Percentiles rank a stretch among this genome's conserved stretches.
Conservation (phyloP, 352 stramenopile genomes). For the Phytophthora megakarya region DNA sequence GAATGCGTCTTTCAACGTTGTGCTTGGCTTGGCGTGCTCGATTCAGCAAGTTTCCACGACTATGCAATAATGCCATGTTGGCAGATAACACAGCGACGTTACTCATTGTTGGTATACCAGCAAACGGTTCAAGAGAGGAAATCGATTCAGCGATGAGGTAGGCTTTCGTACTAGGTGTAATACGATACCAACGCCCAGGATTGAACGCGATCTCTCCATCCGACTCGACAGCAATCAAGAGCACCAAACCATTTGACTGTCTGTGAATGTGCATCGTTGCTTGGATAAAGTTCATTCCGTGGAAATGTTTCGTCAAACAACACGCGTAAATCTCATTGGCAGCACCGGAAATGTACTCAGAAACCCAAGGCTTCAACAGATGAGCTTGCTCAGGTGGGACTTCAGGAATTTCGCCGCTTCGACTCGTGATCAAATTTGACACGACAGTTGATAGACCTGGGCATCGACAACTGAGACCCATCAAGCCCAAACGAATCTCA, state of each 20-base stretch:
- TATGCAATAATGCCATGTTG: conserved; percentile 41
- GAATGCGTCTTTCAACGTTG: conserved; percentile 73
- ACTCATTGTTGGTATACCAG: conserved; percentile 30
- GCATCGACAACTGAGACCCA: conserved; percentile 86
- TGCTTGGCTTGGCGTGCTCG: conserved; percentile 69
- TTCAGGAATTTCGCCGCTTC: conserved; percentile 49
- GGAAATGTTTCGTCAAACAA: conserved; percentile 52
- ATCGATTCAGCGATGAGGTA: conserved; percentile 84
- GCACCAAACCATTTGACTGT: conserved; percentile 72
- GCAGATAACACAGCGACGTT: conserved; percentile 34
- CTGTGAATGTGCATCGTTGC: conserved; percentile 68
- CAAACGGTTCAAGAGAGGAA: conserved; percentile 52
- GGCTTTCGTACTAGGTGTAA: conserved; percentile 57
- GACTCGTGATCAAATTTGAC: conserved; percentile 85
- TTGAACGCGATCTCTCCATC: conserved; percentile 77
- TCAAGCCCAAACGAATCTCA: conserved; percentile 79
- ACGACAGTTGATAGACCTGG: conserved; percentile 82
- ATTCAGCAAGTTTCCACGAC: conserved; percentile 49
- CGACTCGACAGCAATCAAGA: conserved; percentile 76
- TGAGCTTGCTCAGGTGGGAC: conserved; percentile 22
- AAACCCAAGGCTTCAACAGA: conserved; percentile 54
- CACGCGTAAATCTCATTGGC: conserved; percentile 87
- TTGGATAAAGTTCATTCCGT: conserved; percentile 80
- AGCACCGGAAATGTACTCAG: conserved; percentile 79
- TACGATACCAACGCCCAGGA: conserved; percentile 62